Evolutionary conservation across 1,284 basidiomycete species (phyloP).

Genomic region (Cutaneotrichosporon mucoides): DNA sequence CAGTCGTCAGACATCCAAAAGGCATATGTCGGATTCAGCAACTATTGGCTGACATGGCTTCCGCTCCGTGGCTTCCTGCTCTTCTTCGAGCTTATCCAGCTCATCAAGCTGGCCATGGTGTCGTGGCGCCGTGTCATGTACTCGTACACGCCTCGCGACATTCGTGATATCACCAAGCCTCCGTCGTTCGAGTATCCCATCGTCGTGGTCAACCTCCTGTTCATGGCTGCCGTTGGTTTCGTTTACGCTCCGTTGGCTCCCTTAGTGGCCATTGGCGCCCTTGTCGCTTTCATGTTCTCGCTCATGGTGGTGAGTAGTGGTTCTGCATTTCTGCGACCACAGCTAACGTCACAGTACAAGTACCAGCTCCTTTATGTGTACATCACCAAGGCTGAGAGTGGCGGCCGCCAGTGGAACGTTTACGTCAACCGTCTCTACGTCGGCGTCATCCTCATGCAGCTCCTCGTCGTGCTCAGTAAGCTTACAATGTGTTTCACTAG

Average conservation of each 20-base stretch:
- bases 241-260: conserved; percentile 91
- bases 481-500: background rate
- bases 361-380: conserved; percentile 93
- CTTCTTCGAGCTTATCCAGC: conserved; percentile 92
- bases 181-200: conserved; percentile 73
- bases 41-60: conserved; percentile 87
- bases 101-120: conserved; percentile 81
- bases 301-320: conserved; percentile 36
- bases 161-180: conserved; percentile 93
- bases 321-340: conserved; percentile 35
- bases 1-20: conserved; percentile 56
- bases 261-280: conserved; percentile 61
- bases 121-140: conserved; percentile 81
- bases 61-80: conserved; percentile 90
- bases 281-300: conserved; percentile 71
- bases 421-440: conserved; percentile 77
- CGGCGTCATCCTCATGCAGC: conserved; percentile 73
- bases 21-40: conserved; percentile 74
- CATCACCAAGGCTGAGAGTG: conserved; percentile 79
- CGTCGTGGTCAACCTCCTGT: conserved; percentile 57
- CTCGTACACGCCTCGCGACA: conserved; percentile 93
- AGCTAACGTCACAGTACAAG: conserved; percentile 56
- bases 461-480: conserved; percentile 79
- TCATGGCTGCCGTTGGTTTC: conserved; percentile 79
- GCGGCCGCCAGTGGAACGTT: conserved; percentile 90